Evolutionary conservation across 495 filamentous ascomycete species (phyloP), one percentile per base, ranked within the genome.

Genomic region (Neurospora terricola): DNA sequence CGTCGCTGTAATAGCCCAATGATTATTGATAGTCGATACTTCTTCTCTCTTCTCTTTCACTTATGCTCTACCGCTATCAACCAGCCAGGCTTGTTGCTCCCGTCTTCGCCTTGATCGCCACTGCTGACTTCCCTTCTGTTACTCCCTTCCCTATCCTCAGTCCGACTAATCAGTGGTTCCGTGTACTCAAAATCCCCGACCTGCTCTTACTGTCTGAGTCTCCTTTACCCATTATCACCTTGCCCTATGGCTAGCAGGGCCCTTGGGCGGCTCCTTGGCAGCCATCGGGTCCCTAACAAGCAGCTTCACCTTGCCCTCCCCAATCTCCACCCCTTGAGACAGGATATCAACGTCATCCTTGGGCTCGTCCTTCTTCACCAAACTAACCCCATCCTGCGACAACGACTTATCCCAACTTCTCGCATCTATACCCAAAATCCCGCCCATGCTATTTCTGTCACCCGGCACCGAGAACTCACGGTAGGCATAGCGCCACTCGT

Each of bases 391-490:
- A 27, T 88, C 84, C 70, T 83, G 81, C 43, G 85, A 79, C 72
- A 91, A 80, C 27, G 83, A 87, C 82, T 91, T 93, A 79, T 97
- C 96, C 84, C 92, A 97, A 80, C 92, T 96, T 73, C 89, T 88
- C 3, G 94, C 91, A 81, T 98, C 95, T 74, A 99, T 93, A 10
- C 96, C 96, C 59, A 99, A 83, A 71, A 99, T 97, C 2, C 96
- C 96, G 27, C 95, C 95, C 75, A 96, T 91, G 78, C 93, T 93
- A 81, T 91, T 92, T 39, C 93, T 85, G 78, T 98, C 96, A 3
- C 96, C 96, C 4, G 93, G 93, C 9, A 97, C 95, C 66, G 91
- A 94, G 81, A 99, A 99, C 82, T 99, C 96, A 43, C 94, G 91
- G 81, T 94, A 99, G 0, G 94, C 91, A 76, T 97, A 98, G 73